These are phyloP conservation scores for Claviceps paspali DNA, from an alignment of 2,329 filamentous ascomycete genomes.

Conservation along the genomic window DNA sequence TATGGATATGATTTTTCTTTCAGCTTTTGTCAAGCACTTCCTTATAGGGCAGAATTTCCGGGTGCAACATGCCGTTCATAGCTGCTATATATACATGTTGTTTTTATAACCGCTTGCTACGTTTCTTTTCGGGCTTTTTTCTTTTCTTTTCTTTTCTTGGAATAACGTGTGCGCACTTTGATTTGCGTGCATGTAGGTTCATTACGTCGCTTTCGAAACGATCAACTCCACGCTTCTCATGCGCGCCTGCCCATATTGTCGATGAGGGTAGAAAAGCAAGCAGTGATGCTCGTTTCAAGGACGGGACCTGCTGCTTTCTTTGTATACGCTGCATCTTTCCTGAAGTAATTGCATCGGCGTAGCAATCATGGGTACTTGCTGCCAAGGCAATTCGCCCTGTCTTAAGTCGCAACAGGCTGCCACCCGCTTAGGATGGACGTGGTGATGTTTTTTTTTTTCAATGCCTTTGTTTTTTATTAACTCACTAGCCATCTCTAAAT, in stretches of 20 bases:
- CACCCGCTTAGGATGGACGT: neutral
- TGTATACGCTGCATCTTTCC: neutral
- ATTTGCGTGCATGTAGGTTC: neutral
- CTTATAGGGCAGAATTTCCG: neutral
- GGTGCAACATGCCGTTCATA: neutral
- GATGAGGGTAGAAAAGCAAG: neutral
- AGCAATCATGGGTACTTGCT: neutral
- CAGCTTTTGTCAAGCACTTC: neutral
- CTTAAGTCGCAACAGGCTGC: neutral
- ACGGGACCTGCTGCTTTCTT: neutral
- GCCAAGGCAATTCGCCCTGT: neutral
- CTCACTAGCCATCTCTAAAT: neutral
- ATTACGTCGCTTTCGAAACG: too few species aligned
- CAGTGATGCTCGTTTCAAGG: too few species aligned
- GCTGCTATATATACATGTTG: conserved; percentile 7
- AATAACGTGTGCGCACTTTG: neutral
- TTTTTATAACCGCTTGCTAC: neutral
- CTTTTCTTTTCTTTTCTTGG: too few species aligned
- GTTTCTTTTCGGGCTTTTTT: too few species aligned
- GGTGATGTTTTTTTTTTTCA: too few species aligned
- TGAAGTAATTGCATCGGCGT: neutral
- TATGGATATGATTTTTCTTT: conserved; percentile 3
- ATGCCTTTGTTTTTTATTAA: neutral
- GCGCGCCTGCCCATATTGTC: neutral
- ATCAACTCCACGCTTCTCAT: neutral